Evolutionary conservation across 2,329 filamentous ascomycete species (phyloP), one percentile per base, ranked within the genome.

Genomic region (Botryotinia narcissicola): DNA sequence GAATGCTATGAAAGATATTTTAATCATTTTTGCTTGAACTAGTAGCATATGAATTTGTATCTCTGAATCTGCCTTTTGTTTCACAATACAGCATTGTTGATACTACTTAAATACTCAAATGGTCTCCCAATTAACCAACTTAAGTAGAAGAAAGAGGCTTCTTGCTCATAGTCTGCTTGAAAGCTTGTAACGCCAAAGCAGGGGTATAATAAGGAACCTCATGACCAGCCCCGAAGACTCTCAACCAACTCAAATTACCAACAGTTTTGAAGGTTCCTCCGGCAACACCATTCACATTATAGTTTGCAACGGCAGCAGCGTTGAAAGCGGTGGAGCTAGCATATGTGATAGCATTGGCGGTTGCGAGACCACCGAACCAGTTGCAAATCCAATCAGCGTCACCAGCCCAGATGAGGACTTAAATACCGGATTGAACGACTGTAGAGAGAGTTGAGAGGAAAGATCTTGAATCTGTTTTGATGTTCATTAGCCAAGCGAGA

Each of bases 381-480:
- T 89, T 89, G 77, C 87, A 89, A 71, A 88, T 87, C 81, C 84
- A 89, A 76, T 90, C 87, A 4, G 87, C 84, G 72, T 89, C 87
- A 48, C 71, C 72, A 0, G 87, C 86, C 86, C 86, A 89, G 61
- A 88, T 80, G 3, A 88, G 77, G 1, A 86, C 84, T 35, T 82
- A 83, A 46, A 88, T 83, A 3, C 85, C 85, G 12, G 83, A 83
- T 75, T 84, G 80, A 29, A 87, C 83, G 4, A 88, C 83, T 1
- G 81, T 78, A 1, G 83, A 83, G 16, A 88, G 80, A 0, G 81
- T 81, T 3, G 81, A 76, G 22, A 87, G 79, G 76, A 86, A 85
- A 37, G 84, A 85, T 25, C 84, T 83, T 25, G 83, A 78, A 68
- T 82, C 79, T 78, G 35, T 42, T 46, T 37, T 32, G 9, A 71